Evolutionary conservation across 2,329 filamentous ascomycete species (phyloP), one percentile per base, ranked within the genome.

Genomic region (Blastomyces emzantsi): DNA sequence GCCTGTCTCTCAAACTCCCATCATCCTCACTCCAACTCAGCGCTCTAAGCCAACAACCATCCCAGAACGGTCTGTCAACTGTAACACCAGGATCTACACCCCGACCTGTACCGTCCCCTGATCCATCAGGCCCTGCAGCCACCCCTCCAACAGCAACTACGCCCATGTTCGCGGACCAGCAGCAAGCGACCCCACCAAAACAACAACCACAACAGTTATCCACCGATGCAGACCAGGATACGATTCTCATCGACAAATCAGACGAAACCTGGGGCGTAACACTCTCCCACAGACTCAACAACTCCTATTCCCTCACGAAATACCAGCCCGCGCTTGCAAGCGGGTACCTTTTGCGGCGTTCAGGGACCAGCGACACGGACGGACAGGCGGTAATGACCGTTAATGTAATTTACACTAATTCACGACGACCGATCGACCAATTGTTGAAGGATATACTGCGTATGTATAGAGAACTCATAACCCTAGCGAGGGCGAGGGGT

Each of bases 211-310:
- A 66, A 72, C 8, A 58, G 13, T 11, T 36, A 43, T 69, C 72
- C 13, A 65, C 71, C 28, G 73, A 82, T 72, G 66, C 78, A 30
- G 84, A 87, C 64, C 77, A 79, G 0, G 84, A 87, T 60, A 80
- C 83, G 1, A 77, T 82, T 11, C 79, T 87, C 13, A 73, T 83
- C 49, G 84, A 87, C 68, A 73, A 81, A 22, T 79, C 79, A 28
- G 85, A 87, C 69, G 84, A 87, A 66, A 82, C 82, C 0, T 87
- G 84, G 83, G 79, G 78, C 41, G 73, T 86, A 8, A 77, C 85
- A 25, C 76, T 87, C 63, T 80, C 80, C 0, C 81, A 82, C 68
- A 78, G 75, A 36, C 68, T 78, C 43, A 77, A 77, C 64, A 75
- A 73, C 63, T 76, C 77, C 3, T 71, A 73, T 0, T 76, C 75